These are phyloP conservation scores for Rosa multiflora DNA, from an alignment of 306 rosid species.

Conservation along the genomic window DNA sequence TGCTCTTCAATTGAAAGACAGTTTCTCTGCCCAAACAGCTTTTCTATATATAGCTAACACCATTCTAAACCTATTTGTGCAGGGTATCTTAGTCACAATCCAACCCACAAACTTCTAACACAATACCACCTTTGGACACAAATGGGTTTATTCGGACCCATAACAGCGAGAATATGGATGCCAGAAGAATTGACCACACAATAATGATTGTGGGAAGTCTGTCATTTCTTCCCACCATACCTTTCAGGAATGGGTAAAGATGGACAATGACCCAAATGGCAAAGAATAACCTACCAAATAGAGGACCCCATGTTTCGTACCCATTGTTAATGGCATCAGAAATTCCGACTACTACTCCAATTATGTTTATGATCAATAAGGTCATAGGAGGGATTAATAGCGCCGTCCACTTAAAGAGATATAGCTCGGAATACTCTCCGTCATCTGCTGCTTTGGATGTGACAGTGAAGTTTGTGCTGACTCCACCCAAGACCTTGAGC, in stretches of 20 bases:
- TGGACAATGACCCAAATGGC: slow-evolving; percentile 93
- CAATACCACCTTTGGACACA: slow-evolving; percentile 52
- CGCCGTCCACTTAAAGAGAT: slow-evolving; percentile 92
- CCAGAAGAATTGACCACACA: slow-evolving; percentile 86
- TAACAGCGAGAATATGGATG: slow-evolving; percentile 72
- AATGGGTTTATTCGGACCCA: slow-evolving; percentile 96
- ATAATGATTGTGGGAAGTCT: slow-evolving; percentile 80
- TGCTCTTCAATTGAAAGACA: slow-evolving; percentile 7
- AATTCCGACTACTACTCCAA: slow-evolving; percentile 78
- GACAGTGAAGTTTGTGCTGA: slow-evolving; percentile 83
- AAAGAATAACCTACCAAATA: slow-evolving; percentile 75
- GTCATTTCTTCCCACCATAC: slow-evolving; percentile 83
- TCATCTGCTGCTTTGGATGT: slow-evolving; percentile 91
- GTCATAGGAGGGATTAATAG: slow-evolving; percentile 78
- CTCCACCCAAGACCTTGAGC: slow-evolving; percentile 92
- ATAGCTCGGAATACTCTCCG: slow-evolving; percentile 83
- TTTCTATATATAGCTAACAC: slow-evolving; percentile 29
- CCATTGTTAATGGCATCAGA: slow-evolving; percentile 94
- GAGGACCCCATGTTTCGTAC: slow-evolving; percentile 95
- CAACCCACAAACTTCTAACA: slow-evolving; percentile 80
- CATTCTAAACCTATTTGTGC: slow-evolving; percentile 27
- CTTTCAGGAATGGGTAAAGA: slow-evolving; percentile 95
- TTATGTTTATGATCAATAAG: slow-evolving; percentile 71
- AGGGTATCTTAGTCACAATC: slow-evolving; percentile 54
- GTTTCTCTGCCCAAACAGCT: slow-evolving; percentile 17